phyloP scores from a whole-genome alignment of 2,329 filamentous ascomycete genomes.

The Penicillium fuscoglaucum region DNA sequence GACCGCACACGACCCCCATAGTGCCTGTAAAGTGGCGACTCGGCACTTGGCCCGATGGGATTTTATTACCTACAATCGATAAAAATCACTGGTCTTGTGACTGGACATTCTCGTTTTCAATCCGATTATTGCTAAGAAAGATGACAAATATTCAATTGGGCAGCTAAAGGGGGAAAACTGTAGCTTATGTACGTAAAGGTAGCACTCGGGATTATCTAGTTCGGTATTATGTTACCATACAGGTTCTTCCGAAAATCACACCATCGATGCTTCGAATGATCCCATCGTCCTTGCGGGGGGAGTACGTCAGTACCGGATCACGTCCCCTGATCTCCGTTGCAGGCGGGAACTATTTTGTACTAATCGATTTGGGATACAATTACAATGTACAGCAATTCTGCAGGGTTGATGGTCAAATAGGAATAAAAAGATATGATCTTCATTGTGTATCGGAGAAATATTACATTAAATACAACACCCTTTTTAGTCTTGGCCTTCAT shows the following conservation, averaged over 20 bases:
- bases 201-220: not conserved
- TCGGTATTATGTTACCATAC: constrained; percentile 7
- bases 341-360: constrained; percentile 18
- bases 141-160: not conserved
- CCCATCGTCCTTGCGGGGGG: constrained; percentile 19
- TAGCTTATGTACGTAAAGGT: not conserved
- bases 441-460: not conserved
- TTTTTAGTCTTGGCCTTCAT: constrained; percentile 8
- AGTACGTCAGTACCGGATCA: constrained; percentile 24
- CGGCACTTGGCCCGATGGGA: constrained; percentile 4
- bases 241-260: constrained; percentile 22
- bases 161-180: not conserved
- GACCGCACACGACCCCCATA: not conserved
- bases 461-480: constrained; percentile 1
- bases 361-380: not conserved
- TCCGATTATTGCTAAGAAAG: not conserved
- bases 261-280: constrained; percentile 26
- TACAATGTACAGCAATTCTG: not conserved
- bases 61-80: constrained; percentile 1
- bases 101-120: not conserved
- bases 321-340: constrained; percentile 29
- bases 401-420: not conserved
- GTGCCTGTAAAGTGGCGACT: constrained; percentile 14
- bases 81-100: constrained; percentile 7
- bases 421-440: not conserved